These are phyloP conservation scores for Saussurea involucrata DNA, from an alignment of 129 eudicot species.

Conservation along the genomic window DNA sequence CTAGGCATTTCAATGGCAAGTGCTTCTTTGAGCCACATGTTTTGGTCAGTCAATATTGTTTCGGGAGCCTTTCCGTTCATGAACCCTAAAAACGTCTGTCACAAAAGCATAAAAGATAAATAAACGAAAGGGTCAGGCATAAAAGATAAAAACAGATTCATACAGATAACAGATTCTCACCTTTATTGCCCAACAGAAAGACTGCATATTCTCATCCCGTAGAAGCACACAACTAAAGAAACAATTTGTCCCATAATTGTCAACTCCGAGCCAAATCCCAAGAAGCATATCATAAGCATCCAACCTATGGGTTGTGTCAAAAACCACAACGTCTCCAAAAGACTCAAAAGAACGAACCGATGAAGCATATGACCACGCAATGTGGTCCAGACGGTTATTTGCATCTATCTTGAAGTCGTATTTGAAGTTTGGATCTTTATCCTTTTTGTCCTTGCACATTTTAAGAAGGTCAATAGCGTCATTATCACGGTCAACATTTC, in stretches of 20 bases:
- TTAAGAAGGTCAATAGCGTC: conserved; percentile 81
- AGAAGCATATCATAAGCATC: conserved; percentile 90
- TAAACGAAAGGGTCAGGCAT: not conserved
- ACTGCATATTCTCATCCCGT: conserved; percentile 71
- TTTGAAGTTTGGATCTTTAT: conserved; percentile 64
- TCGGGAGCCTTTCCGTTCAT: conserved; percentile 81
- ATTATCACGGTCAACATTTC: conserved; percentile 64
- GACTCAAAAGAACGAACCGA: conserved; percentile 53
- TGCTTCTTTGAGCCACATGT: conserved; percentile 93
- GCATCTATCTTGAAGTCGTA: conserved; percentile 69
- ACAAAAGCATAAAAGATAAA: conserved; percentile 10
- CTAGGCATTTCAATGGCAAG: conserved; percentile 63
- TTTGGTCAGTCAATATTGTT: conserved; percentile 81
- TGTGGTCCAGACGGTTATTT: conserved; percentile 73
- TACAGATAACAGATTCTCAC: conserved; percentile 35
- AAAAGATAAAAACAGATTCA: not conserved
- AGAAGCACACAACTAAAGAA: conserved; percentile 73
- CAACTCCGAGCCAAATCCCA: conserved; percentile 85
- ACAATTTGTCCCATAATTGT: conserved; percentile 71
- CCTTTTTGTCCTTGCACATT: conserved; percentile 80
- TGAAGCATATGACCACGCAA: conserved; percentile 81
- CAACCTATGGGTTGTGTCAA: conserved; percentile 80
- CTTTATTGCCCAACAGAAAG: conserved; percentile 86
- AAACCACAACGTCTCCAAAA: conserved; percentile 70
- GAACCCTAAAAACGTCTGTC: conserved; percentile 68